Evolutionary conservation across 768 basidiomycete species (phyloP), one percentile per base, ranked within the genome.

Genomic region (Mycena haematopus): DNA sequence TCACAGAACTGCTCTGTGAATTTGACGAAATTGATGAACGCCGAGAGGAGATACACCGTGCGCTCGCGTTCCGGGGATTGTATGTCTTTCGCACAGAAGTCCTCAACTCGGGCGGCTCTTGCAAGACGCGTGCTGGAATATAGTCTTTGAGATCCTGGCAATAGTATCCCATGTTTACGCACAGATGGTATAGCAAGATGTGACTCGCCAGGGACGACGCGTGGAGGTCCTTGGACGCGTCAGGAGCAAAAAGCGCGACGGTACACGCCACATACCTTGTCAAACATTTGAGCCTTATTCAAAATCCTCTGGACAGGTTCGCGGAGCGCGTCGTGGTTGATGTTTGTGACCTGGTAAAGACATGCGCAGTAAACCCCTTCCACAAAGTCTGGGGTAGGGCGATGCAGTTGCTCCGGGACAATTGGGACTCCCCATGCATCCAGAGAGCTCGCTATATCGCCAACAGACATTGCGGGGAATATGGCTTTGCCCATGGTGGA

Each of bases 11-110:
- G 90, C 67, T 89, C 91, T 15, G 87, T 88, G 74, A 95, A 96
- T 75, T 93, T 93, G 75, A 94, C 86, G 73, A 96, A 93, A 76
- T 97, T 97, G 79, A 96, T 92, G 68, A 96, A 91, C 2, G 91
- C 93, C 36, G 92, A 93, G 65, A 97, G 84, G 42, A 91, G 79
- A 55, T 84, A 80, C 29, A 89, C 82, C 0, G 93, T 92, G 29
- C 95, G 87, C 44, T 88, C 84, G 27, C 86, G 77, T 9, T 92
- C 89, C 1, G 95, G 95, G 49, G 79, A 81, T 58, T 81, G 80
- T 19, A 96, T 73, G 66, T 97, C 95, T 66, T 80, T 85, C 56
- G 91, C 78, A 65, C 82, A 87, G 73, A 96, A 95, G 72, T 91
- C 87, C 57, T 89, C 84, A 40, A 92, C 85, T 68, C 87, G 81